phyloP scores from a whole-genome alignment of 2,329 filamentous ascomycete genomes.

The Trichoderma semiorbis region DNA sequence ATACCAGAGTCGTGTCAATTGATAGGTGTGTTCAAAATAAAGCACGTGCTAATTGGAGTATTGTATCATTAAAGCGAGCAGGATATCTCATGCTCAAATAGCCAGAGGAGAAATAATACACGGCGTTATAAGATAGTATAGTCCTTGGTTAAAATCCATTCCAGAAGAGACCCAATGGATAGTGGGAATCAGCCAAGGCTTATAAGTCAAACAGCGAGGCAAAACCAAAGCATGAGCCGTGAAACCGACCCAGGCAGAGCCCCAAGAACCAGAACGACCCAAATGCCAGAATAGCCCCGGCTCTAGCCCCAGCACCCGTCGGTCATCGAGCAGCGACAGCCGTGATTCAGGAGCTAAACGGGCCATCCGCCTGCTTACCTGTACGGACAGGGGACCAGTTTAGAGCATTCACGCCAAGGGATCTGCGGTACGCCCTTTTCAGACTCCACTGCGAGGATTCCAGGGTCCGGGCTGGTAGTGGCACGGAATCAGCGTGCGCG shows the following conservation, averaged over 20 bases:
- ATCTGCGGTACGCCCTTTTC: conserved; percentile 16
- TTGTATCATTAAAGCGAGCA: background rate
- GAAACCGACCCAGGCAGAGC: background rate
- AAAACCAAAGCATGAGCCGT: background rate
- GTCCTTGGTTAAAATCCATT: background rate
- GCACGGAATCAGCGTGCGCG: background rate
- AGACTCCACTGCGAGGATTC: conserved; percentile 1
- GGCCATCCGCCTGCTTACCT: background rate
- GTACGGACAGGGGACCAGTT: background rate
- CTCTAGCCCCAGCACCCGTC: background rate
- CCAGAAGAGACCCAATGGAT: background rate
- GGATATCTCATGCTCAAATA: background rate
- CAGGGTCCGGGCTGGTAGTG: conserved; percentile 3
- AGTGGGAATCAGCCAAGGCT: background rate
- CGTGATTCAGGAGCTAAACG: conserved; percentile 10
- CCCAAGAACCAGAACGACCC: background rate
- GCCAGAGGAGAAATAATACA: no score
- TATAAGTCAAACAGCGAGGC: background rate
- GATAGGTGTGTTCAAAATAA: background rate
- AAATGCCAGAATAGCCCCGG: background rate
- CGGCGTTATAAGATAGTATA: background rate
- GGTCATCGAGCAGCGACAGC: conserved; percentile 18
- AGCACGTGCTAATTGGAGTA: background rate
- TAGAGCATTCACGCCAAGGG: conserved; percentile 3
- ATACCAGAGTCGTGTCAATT: background rate